Percentiles rank a stretch among this genome's conserved stretches.
Evolutionary conservation across 192 early-diverging fungal species (phyloP).

Genomic region (Geranomyces variabilis): DNA sequence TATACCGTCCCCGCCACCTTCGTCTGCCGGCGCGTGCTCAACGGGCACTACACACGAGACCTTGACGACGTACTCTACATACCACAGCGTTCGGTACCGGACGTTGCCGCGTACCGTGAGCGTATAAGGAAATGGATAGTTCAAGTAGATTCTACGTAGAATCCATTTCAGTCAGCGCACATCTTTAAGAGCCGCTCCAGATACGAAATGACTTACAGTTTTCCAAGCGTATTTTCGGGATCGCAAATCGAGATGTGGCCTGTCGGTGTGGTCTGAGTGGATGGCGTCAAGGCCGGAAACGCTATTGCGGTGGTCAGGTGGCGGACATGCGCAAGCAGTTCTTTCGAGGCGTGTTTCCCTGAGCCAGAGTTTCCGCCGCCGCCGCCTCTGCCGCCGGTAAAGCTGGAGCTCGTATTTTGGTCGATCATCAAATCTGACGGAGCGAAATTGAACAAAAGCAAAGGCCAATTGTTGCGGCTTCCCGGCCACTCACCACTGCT

Average conservation of each 20-base stretch:
- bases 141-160: constrained; percentile 6
- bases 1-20: no score
- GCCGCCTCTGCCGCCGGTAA: neutral
- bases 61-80: neutral
- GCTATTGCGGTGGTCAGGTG: constrained; percentile 5
- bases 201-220: constrained; percentile 20
- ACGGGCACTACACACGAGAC: constrained; percentile 14
- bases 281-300: constrained; percentile 11
- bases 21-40: neutral
- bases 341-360: constrained; percentile 4
- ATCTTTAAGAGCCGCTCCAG: no score
- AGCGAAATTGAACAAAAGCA: neutral
- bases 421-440: neutral
- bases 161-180: neutral
- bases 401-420: neutral
- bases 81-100: constrained; percentile 9
- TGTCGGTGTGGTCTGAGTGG: constrained; percentile 1
- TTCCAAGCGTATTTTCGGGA: constrained; percentile 26
- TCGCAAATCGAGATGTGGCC: constrained; percentile 17
- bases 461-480: neutral
- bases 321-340: constrained; percentile 19
- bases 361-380: neutral
- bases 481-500: constrained; percentile 8
- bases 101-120: constrained; percentile 17
- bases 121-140: constrained; percentile 12